Percentiles rank a stretch among this genome's conserved stretches.
phyloP scores from a whole-genome alignment of 2,329 filamentous ascomycete genomes.

The Apiospora aurea region DNA sequence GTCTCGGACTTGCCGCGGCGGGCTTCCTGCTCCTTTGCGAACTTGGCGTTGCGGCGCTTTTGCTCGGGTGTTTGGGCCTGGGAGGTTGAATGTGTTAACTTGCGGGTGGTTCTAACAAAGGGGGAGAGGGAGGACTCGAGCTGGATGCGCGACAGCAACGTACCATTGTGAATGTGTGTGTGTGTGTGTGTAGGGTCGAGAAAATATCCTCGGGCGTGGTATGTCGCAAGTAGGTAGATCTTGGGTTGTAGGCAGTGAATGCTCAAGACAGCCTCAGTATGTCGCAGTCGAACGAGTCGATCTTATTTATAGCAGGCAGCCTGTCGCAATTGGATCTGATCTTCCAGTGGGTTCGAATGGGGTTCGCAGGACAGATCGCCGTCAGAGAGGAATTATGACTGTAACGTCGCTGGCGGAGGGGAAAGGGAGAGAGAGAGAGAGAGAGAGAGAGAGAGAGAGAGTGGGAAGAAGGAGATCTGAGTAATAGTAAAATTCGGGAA shows the following conservation, averaged over 20 bases:
- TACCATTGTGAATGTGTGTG: conserved; percentile 39
- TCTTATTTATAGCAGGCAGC: not conserved
- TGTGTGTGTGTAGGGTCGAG: not conserved
- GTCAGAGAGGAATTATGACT: not conserved
- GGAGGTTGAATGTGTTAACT: not conserved
- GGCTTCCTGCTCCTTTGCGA: conserved; percentile 74
- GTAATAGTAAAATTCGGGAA: not conserved
- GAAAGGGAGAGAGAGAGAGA: not conserved
- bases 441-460: not conserved
- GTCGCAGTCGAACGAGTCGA: not conserved
- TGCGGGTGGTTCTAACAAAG: not conserved
- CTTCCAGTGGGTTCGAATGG: not conserved
- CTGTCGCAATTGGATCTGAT: conserved; percentile 1
- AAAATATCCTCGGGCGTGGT: not conserved
- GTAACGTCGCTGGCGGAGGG: not conserved
- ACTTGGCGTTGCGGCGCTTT: conserved; percentile 81
- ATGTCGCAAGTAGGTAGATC: not conserved
- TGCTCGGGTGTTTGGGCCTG: conserved; percentile 87
- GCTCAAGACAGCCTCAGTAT: not conserved
- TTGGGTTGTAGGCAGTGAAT: not conserved
- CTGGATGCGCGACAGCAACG: not conserved
- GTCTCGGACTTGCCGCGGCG: conserved; percentile 78
- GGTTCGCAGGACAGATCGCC: conserved; percentile 12
- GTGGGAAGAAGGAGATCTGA: not conserved
- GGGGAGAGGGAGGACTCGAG: too few species aligned